These are phyloP conservation scores for Pseudogymnoascus sp. DNA, from an alignment of 2,329 filamentous ascomycete species.

Conservation along the genomic window DNA sequence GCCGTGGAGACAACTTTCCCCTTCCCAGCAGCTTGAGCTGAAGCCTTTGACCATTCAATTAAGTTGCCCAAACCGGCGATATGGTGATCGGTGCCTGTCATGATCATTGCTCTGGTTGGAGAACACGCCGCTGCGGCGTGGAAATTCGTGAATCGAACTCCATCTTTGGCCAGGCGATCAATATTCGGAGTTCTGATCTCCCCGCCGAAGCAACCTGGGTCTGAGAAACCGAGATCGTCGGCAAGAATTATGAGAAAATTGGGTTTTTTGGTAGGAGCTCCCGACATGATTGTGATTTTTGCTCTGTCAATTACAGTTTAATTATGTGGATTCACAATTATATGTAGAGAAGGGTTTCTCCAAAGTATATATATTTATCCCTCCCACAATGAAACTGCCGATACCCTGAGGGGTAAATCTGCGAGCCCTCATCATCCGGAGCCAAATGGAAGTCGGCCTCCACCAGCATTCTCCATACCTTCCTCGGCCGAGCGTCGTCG, in stretches of 20 bases:
- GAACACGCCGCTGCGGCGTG: constrained; percentile 52
- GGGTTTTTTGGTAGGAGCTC: constrained; percentile 13
- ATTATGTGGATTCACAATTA: not conserved
- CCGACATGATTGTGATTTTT: not conserved
- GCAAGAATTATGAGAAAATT: constrained; percentile 40
- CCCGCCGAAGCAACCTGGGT: constrained; percentile 43
- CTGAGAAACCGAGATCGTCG: constrained; percentile 37
- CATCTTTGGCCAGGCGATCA: constrained; percentile 40
- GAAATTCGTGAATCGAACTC: constrained; percentile 49
- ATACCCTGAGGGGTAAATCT: constrained; percentile 3
- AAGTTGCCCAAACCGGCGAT: constrained; percentile 37
- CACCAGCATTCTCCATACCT: not conserved
- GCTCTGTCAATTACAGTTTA: not conserved
- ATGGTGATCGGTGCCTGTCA: constrained; percentile 48
- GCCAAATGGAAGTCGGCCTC: not conserved
- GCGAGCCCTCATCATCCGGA: not conserved
- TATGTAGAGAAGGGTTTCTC: not conserved
- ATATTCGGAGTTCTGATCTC: constrained; percentile 51
- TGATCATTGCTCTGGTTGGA: constrained; percentile 50
- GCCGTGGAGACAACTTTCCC: constrained; percentile 12
- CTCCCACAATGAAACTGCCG: not conserved
- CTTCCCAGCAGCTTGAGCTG: constrained; percentile 25
- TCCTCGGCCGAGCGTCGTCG: not conserved
- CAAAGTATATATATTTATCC: not conserved
- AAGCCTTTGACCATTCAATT: constrained; percentile 32